Conservation (phyloP, 371 early-diverging fungal species). For the Entomophthora muscae region DNA sequence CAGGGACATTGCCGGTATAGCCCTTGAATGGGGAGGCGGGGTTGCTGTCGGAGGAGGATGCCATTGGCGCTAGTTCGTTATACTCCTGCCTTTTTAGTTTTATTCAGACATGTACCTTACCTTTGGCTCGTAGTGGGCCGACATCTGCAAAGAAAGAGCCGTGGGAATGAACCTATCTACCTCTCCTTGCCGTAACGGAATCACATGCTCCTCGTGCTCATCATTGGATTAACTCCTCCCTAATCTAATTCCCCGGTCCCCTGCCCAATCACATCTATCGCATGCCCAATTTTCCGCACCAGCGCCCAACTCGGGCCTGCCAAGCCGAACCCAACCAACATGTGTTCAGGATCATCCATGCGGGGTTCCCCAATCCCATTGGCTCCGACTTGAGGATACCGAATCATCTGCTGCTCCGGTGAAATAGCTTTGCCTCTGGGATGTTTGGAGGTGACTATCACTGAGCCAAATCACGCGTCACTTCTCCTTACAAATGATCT, state of each 20-base stretch:
- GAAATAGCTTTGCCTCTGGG: no score
- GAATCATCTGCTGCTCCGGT: no score
- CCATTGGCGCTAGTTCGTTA: neutral
- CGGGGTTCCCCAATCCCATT: no score
- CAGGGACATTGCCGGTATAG: neutral
- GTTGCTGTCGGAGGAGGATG: neutral
- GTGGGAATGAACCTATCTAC: neutral
- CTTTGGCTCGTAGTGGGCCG: neutral
- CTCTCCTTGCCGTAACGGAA: neutral
- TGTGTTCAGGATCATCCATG: no score
- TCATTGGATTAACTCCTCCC: neutral
- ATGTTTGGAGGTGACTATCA: no score
- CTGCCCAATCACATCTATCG: neutral
- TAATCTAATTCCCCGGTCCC: neutral
- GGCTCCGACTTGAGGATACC: no score
- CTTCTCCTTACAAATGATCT: no score
- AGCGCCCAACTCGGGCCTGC: no score
- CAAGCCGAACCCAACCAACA: no score
- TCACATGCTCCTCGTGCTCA: neutral
- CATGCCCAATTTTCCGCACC: no score
- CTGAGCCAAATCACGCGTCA: no score
- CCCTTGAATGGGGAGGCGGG: neutral
- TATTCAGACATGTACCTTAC: neutral
- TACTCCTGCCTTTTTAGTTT: neutral
- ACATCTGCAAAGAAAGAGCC: neutral